A percentile compares a stretch with the other conserved stretches of the same genome.
phyloP scores from a whole-genome alignment of 352 stramenopile genomes.

The Pythium dissotocum region DNA sequence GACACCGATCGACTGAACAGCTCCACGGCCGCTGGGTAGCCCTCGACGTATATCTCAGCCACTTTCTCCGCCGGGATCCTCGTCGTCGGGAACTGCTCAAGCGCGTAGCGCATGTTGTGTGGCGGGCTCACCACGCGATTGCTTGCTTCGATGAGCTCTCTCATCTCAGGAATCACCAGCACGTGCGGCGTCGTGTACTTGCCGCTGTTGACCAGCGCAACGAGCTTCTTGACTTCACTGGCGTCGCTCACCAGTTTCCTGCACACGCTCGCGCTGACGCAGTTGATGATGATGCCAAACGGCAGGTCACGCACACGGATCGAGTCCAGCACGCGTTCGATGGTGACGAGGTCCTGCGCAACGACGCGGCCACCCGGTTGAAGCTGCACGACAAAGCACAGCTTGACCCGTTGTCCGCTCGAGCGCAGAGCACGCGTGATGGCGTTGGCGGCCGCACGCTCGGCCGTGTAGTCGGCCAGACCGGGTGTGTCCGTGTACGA shows the following conservation, averaged over 20 bases:
- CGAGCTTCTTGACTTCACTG: not conserved
- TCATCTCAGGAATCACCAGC: not conserved
- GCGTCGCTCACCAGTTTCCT: not conserved
- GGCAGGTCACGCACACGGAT: constrained; percentile 12
- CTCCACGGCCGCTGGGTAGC: not conserved
- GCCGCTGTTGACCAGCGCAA: constrained; percentile 19
- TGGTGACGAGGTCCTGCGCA: constrained; percentile 14
- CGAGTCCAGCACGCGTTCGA: constrained; percentile 22
- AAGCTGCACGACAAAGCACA: constrained; percentile 21
- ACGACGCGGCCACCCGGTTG: constrained; percentile 1
- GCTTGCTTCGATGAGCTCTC: not conserved
- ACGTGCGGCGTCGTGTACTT: constrained; percentile 16
- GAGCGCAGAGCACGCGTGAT: constrained; percentile 16
- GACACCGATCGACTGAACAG: too few relatives aligned
- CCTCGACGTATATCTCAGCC: not conserved
- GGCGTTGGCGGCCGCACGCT: constrained; percentile 2
- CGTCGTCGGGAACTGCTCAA: constrained; percentile 5
- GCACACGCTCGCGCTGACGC: not conserved
- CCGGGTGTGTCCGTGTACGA: constrained; percentile 20
- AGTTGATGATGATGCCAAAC: constrained; percentile 21
- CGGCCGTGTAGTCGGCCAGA: constrained; percentile 1
- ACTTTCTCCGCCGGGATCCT: not conserved
- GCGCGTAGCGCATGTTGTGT: not conserved
- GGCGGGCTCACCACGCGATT: not conserved
- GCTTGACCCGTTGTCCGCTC: not conserved